A percentile compares a stretch with the other conserved stretches of the same genome.
Conservation (phyloP, 2,329 filamentous ascomycete species). For the Apiospora saccharicola region DNA sequence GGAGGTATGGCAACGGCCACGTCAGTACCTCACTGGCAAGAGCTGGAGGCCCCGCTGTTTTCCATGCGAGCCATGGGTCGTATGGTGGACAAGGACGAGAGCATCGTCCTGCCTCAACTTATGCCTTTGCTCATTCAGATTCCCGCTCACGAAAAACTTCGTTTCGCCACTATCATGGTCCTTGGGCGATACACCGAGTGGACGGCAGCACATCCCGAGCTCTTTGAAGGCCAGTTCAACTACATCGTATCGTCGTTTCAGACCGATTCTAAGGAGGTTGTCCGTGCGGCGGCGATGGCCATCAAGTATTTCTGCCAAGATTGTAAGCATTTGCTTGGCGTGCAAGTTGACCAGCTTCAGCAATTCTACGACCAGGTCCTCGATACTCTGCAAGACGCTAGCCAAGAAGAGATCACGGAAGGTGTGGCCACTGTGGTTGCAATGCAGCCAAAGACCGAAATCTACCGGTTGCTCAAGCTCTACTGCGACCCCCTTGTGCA, state of each 20-base stretch:
- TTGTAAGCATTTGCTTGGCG: conserved; percentile 85
- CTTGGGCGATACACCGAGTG: conserved; percentile 96
- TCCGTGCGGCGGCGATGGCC: conserved; percentile 88
- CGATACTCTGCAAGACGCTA: conserved; percentile 82
- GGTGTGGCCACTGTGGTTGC: conserved; percentile 92
- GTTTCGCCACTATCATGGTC: conserved; percentile 98
- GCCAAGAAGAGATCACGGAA: conserved; percentile 96
- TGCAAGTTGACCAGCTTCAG: conserved; percentile 86
- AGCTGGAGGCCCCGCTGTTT: conserved; percentile 93
- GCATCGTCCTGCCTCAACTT: conserved; percentile 84
- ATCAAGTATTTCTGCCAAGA: conserved; percentile 98
- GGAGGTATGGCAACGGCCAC: conserved; percentile 76
- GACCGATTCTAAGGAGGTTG: conserved; percentile 86
- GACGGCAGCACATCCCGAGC: conserved; percentile 93
- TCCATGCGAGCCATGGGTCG: conserved; percentile 95
- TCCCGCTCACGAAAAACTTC: conserved; percentile 95
- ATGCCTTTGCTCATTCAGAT: conserved; percentile 95
- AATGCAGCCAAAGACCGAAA: conserved; percentile 80
- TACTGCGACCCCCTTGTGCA: conserved; percentile 92
- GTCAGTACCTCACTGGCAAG: conserved; percentile 92
- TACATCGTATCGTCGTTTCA: conserved; percentile 96
- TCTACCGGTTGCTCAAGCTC: conserved; percentile 85
- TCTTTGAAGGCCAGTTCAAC: conserved; percentile 89
- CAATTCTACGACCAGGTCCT: conserved; percentile 91
- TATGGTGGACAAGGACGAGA: conserved; percentile 92